phyloP scores from a whole-genome alignment of 2,329 filamentous ascomycete genomes.

The Conoideocrella luteorostrata region DNA sequence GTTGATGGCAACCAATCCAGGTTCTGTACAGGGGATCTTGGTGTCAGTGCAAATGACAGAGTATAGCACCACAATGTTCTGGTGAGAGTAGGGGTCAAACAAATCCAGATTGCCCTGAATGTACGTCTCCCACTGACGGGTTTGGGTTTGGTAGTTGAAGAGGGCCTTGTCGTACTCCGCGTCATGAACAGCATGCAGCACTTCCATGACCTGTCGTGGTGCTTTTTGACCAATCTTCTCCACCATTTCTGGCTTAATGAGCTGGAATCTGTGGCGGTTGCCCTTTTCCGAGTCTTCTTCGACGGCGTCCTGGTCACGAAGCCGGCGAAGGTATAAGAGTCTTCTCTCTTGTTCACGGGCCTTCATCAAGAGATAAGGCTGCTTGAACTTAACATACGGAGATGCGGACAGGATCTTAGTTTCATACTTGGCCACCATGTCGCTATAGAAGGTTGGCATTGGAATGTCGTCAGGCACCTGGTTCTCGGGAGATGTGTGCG shows the following conservation, averaged over 20 bases:
- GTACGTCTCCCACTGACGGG: slow-evolving; percentile 92
- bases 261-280: slow-evolving; percentile 69
- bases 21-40: slow-evolving; percentile 87
- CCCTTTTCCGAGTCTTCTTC: slow-evolving; percentile 57
- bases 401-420: slow-evolving; percentile 92
- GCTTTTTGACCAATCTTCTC: slow-evolving; percentile 74
- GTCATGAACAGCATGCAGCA: slow-evolving; percentile 89
- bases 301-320: slow-evolving; percentile 68
- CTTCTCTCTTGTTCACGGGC: slow-evolving; percentile 85
- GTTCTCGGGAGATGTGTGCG: slow-evolving; percentile 39
- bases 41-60: slow-evolving; percentile 91
- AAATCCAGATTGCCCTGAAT: slow-evolving; percentile 81
- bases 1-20: slow-evolving; percentile 79
- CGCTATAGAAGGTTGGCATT: slow-evolving; percentile 88
- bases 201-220: slow-evolving; percentile 82
- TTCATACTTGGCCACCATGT: slow-evolving; percentile 88
- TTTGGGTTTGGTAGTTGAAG: slow-evolving; percentile 91
- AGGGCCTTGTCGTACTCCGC: slow-evolving; percentile 94
- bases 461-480: slow-evolving; percentile 71
- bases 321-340: slow-evolving; percentile 71
- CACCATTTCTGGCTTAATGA: slow-evolving; percentile 95
- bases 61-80: slow-evolving; percentile 91
- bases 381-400: slow-evolving; percentile 91
- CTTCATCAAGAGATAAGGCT: slow-evolving; percentile 87
- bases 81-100: slow-evolving; percentile 91